Base-by-base conservation (phyloP, 2,329 filamentous ascomycete species). In the Aureobasidium sp. region DNA sequence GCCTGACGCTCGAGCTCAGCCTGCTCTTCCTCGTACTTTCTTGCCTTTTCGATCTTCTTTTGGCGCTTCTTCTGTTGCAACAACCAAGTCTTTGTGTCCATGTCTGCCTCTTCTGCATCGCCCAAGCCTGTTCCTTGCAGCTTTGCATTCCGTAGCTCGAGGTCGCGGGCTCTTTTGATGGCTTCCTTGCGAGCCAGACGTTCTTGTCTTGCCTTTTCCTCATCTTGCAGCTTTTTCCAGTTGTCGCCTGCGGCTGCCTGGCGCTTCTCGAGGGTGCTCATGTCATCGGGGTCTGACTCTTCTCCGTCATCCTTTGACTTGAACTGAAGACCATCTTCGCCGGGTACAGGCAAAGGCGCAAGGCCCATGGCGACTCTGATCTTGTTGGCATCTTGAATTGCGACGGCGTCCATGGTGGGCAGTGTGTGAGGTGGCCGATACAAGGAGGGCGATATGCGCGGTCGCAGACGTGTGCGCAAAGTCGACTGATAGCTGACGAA, bases 321-420 rank as follows among this genome's bases (percentile, higher is more conserved):
- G 75, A 87, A 87, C 27, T 78, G 73, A 2, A 83, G 84, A 7
- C 57, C 57, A 68, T 73, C 62, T 62, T 81, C 81, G 66, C 90
- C 90, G 30, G 92, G 89, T 11, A 95, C 89, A 29, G 91, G 90
- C 70, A 97, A 79, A 30, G 91, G 92, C 72, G 93, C 90, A 80
- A 97, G 85, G 71, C 93, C 93, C 78, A 97, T 85, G 54, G 91
- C 90, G 68, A 87, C 81, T 69, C 93, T 91, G 70, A 97, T 88
- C 72, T 92, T 89, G 78, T 97, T 97, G 67, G 90, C 91, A 81
- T 97, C 91, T 75, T 95, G 90, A 71, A 97, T 92, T 32, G 89
- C 87, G 48, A 90, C 84, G 58, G 72, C 70, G 65, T 73, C 68
- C 69, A 71, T 70, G 37, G 16, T 49, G 29, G 50, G 69, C 16